Percentiles rank a stretch among this genome's conserved stretches.
These are phyloP conservation scores for Neonectria magnoliae DNA, from an alignment of 2,329 filamentous ascomycete genomes.

Conservation along the genomic window DNA sequence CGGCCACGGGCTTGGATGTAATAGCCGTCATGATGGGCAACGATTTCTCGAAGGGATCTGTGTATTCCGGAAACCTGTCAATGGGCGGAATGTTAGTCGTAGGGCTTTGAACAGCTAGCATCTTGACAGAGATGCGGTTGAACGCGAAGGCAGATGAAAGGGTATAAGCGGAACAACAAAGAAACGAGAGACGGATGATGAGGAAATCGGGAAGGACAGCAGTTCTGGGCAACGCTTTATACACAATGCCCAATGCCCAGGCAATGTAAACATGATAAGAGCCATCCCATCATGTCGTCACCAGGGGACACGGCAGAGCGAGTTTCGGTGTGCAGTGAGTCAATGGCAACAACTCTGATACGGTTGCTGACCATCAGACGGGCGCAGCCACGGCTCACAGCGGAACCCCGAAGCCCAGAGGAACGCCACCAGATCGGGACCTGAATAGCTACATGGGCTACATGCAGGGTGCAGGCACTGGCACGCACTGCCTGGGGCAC, in stretches of 20 bases:
- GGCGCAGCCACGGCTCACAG: conserved; percentile 25
- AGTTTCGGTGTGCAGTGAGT: conserved; percentile 22
- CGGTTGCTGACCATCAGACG: conserved; percentile 25
- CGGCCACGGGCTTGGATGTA: conserved; percentile 54
- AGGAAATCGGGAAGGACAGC: conserved; percentile 19
- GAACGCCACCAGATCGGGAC: conserved; percentile 40
- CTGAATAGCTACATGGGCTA: conserved; percentile 25
- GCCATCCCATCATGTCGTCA: conserved; percentile 23
- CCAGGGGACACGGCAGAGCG: conserved; percentile 13
- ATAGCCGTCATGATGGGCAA: conserved; percentile 47
- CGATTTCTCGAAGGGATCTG: conserved; percentile 50
- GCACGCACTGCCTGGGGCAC: conserved; percentile 12
- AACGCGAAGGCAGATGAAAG: conserved; percentile 17
- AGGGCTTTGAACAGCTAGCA: conserved; percentile 51
- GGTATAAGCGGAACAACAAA: conserved; percentile 27
- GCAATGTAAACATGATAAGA: conserved; percentile 17
- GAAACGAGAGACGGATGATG: conserved; percentile 18
- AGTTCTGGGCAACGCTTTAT: conserved; percentile 34
- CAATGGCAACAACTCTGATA: conserved; percentile 20
- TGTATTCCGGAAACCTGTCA: conserved; percentile 59
- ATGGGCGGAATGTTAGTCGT: conserved; percentile 52
- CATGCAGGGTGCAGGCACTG: conserved; percentile 18
- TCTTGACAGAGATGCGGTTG: conserved; percentile 39
- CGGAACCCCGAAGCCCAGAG: conserved; percentile 20
- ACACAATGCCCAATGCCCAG: conserved; percentile 22